Evolutionary conservation across 257 asterid genomes (phyloP), one percentile per base, ranked within the genome.

Genomic region (Rhazya stricta): DNA sequence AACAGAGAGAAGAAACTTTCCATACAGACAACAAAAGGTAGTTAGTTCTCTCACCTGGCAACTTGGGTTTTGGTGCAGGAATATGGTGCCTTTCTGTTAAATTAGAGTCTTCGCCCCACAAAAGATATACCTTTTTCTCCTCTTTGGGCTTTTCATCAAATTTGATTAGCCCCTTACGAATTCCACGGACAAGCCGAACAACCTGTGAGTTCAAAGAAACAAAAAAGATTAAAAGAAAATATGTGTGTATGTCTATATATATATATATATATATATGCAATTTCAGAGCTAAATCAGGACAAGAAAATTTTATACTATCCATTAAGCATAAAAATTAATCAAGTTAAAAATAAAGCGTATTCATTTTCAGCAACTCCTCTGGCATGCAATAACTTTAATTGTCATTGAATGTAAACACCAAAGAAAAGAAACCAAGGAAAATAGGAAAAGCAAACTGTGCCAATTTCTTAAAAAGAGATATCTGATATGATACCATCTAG

Each of bases 41-140:
- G 74, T 11, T 30, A 46, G 53, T 50, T 30, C 13, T 42, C 73
- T 53, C 32, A 92, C 99, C 97, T 80, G 98, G 97, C 79, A 91
- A 80, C 81, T 95, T 95, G 50, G 91, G 83, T 80, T 92, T 94
- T 61, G 99, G 99, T 32, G 98, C 92, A 66, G 99, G 97, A 80
- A 92, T 91, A 80, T 89, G 92, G 71, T 85, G 96, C 73, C 98
- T 87, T 78, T 88, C 99, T 51, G 88, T 77, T 27, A 90, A 54
- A 80, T 70, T 87, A 68, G 96, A 75, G 79, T 95, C 96, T 85
- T 91, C 97, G 42, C 82, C 81, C 99, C 99, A 95, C 81, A 92
- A 76, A 69, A 77, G 88, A 78, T 89, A 94, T 73, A 79, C 75
- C 42, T 61, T 75, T 60, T 89, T 87, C 84, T 92, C 87, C 84